Evolutionary conservation across 2,329 filamentous ascomycete species (phyloP).

Genomic region (Pseudocercospora pini-densiflorae): DNA sequence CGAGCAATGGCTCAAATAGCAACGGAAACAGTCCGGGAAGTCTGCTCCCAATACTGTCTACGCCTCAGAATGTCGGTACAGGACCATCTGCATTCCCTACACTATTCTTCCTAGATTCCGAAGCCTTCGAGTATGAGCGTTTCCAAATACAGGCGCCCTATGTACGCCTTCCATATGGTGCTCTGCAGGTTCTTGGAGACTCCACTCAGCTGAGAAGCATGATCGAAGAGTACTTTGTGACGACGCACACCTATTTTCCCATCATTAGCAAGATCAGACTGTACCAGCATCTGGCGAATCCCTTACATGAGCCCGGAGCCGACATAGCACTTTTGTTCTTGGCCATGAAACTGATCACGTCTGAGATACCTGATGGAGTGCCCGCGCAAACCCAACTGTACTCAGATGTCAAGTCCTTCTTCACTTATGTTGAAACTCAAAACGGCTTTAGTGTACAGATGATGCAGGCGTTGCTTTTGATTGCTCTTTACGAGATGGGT

Average conservation of each 20-base stretch:
- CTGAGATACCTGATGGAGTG: constrained; percentile 41
- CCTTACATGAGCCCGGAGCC: constrained; percentile 50
- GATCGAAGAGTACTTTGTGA: constrained; percentile 49
- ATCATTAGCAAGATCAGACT: constrained; percentile 55
- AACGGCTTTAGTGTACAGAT: constrained; percentile 50
- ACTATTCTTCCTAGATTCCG: constrained; percentile 51
- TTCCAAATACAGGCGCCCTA: constrained; percentile 46
- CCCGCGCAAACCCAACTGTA: constrained; percentile 48
- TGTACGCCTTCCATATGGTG: constrained; percentile 46
- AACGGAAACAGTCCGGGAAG: constrained; percentile 33
- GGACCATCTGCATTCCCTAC: constrained; percentile 44
- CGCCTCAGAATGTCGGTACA: constrained; percentile 14
- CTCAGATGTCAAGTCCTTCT: constrained; percentile 49
- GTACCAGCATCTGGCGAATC: constrained; percentile 45
- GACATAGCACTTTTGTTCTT: constrained; percentile 55
- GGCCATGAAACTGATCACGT: constrained; percentile 53
- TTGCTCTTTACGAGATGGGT: constrained; percentile 55
- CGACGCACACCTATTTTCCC: constrained; percentile 54
- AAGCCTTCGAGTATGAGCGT: constrained; percentile 45
- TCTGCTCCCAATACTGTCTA: constrained; percentile 34
- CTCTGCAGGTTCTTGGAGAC: constrained; percentile 43
- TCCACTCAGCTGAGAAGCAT: constrained; percentile 44
- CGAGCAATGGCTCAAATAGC: constrained; percentile 14
- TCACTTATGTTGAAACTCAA: constrained; percentile 47
- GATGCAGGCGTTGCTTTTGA: constrained; percentile 53